Evolutionary conservation across 1,284 basidiomycete genomes (phyloP), one percentile per base, ranked within the genome.

Genomic region (Trichosporon asahii): DNA sequence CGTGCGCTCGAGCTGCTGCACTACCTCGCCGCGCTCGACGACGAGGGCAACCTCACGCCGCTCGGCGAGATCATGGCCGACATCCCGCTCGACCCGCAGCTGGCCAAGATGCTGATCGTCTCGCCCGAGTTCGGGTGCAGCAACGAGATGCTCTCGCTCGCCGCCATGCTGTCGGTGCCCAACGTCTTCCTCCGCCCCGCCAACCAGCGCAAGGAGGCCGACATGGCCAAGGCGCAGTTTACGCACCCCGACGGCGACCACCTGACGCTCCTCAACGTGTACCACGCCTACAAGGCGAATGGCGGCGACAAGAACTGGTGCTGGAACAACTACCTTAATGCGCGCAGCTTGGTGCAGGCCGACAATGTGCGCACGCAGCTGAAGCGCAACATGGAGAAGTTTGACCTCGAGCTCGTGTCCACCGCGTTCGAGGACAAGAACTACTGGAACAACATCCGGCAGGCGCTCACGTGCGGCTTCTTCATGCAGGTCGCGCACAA

Each of bases 401-500:
- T 87, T 78, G 91, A 94, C 75, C 85, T 98, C 46, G 90, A 93
- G 31, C 84, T 96, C 21, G 84, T 95, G 29, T 91, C 92, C n/a
- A 89, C 90, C 1, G 82, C 85, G 1, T 85, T 79, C 68, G 92
- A 98, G 78, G 89, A 92, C 82, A 89, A 88, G 80, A 91, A 90
- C 78, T 89, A 93, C 79, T 93, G 90, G 84, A 79, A 85, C 70
- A 91, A 92, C 77, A 90, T 99, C 71, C 89, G 93, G 33, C 90
- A 91, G 83, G 90, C 92, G 1, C 86, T 99, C 60, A 91, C 93
- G 0, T 93, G 91, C 78, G 96, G 95, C 0, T 99, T 94, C 87
- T 99, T 99, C 85, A 98, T 98, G 96, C 96, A 98, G 82, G 90
- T 96, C 8, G 96, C 95, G 5, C 94, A 98, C 83, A 94, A 93